These are phyloP conservation scores for Penicillium sp. DNA, from an alignment of 2,329 filamentous ascomycete genomes.

Conservation along the genomic window DNA sequence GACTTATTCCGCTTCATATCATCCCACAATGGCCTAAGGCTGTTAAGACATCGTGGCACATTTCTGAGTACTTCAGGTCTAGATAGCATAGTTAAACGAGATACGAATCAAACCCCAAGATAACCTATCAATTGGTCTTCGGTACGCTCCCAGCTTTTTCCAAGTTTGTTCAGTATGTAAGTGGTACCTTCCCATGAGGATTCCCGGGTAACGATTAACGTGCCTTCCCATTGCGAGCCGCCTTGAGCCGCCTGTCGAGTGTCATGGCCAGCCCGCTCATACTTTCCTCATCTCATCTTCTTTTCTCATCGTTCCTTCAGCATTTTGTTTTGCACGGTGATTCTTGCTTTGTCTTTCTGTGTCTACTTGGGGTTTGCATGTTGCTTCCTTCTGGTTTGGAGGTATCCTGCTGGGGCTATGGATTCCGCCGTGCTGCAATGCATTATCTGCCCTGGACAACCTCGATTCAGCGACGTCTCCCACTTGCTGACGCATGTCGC, in stretches of 20 bases:
- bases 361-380: constrained; percentile 23
- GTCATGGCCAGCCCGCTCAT: background rate
- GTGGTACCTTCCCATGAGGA: background rate
- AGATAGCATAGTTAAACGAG: constrained; percentile 2
- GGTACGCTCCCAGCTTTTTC: background rate
- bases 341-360: constrained; percentile 9
- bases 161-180: background rate
- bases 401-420: constrained; percentile 29
- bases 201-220: background rate
- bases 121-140: background rate
- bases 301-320: constrained; percentile 23
- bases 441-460: constrained; percentile 77
- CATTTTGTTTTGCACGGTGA: constrained; percentile 7
- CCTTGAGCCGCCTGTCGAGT: background rate
- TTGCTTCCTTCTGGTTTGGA: constrained; percentile 23
- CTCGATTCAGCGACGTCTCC: constrained; percentile 83
- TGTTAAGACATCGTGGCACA: constrained; percentile 45
- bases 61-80: constrained; percentile 7
- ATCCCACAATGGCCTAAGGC: constrained; percentile 38
- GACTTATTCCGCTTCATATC: constrained; percentile 44
- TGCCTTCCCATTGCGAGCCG: background rate
- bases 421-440: constrained; percentile 69
- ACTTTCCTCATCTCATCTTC: background rate
- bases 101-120: background rate
- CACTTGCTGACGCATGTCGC: constrained; percentile 89